Base-by-base conservation (phyloP, 176 grass and related monocot genomes). In the Zea luxurians region DNA sequence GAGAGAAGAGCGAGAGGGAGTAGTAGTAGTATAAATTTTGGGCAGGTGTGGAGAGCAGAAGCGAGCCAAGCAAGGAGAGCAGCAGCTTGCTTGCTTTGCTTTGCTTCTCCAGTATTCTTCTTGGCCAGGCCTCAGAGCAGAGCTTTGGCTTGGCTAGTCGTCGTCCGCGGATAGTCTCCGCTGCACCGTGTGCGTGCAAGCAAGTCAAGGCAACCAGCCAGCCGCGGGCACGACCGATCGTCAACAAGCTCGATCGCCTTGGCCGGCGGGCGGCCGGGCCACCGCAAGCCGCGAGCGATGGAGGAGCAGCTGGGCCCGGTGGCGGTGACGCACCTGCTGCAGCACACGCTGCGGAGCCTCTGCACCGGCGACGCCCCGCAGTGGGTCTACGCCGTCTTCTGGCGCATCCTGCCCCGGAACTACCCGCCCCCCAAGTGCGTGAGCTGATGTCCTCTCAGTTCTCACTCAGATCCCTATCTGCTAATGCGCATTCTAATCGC, bases 341-440 rank as follows among this genome's bases (percentile, higher is more conserved):
- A 97, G 82, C 90, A 97, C 87, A 97, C 90, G 45, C 93, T 97
- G 45, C 88, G 93, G 78, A 92, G 93, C 90, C 82, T 97, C 66
- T 97, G 93, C 85, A 88, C 84, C 80, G 69, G 78, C 18, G 58
- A 85, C 42, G 64, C 40, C 49, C 88, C 87, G 40, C 93, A 90
- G 78, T 97, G 93, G 93, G 87, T 88, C 43, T 97, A 97, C 79
- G 90, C 93, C 82, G 88, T 97, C 55, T 97, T 97, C 86, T 97
- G 93, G 93, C 88, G 93, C 76, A 90, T 97, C 79, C 75, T 97
- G 34, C 93, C 90, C 58, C 80, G 90, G 67, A 97, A 97, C 76
- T 97, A 97, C 87, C 93, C 93, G 9, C 93, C 93, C 45, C 93
- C 93, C 53, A 97, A 88, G 93, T 92, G 71, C 17, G 74, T 81